phyloP scores from a whole-genome alignment of 176 grass and related monocot genomes.

The Puya raimondii region DNA sequence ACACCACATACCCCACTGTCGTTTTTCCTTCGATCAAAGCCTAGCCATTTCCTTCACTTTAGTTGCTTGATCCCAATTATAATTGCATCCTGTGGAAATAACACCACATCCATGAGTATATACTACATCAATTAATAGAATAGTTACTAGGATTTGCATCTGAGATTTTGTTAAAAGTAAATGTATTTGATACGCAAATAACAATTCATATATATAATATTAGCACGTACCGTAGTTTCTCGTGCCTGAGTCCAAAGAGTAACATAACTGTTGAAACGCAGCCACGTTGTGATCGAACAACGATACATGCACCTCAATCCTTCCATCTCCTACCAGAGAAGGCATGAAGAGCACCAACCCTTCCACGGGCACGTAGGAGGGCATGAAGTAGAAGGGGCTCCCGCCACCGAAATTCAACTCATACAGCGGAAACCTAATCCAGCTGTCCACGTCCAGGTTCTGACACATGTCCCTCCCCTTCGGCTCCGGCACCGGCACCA shows the following conservation, averaged over 20 bases:
- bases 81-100: too few relatives aligned
- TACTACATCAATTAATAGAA: too few relatives aligned
- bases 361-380: conserved; percentile 19
- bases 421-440: conserved; percentile 20
- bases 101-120: too few relatives aligned
- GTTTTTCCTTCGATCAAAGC: too few relatives aligned
- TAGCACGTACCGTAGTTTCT: too few relatives aligned
- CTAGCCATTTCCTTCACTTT: too few relatives aligned
- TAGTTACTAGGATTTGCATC: too few relatives aligned
- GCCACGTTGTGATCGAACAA: conserved; percentile 3
- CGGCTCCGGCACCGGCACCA: not conserved
- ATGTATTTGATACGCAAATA: too few relatives aligned
- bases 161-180: too few relatives aligned
- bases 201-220: too few relatives aligned
- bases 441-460: conserved; percentile 22
- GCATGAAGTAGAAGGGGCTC: conserved; percentile 27
- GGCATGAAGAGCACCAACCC: conserved; percentile 18
- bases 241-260: conserved; percentile 2
- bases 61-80: too few relatives aligned
- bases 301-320: conserved; percentile 22
- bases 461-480: not conserved
- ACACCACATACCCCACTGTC: too few relatives aligned
- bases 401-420: conserved; percentile 26
- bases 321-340: conserved; percentile 26
- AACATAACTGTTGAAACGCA: conserved; percentile 12